A percentile compares a stretch with the other conserved stretches of the same genome.
Conservation (phyloP, 257 asterid genomes). For the Scutellaria minor region DNA sequence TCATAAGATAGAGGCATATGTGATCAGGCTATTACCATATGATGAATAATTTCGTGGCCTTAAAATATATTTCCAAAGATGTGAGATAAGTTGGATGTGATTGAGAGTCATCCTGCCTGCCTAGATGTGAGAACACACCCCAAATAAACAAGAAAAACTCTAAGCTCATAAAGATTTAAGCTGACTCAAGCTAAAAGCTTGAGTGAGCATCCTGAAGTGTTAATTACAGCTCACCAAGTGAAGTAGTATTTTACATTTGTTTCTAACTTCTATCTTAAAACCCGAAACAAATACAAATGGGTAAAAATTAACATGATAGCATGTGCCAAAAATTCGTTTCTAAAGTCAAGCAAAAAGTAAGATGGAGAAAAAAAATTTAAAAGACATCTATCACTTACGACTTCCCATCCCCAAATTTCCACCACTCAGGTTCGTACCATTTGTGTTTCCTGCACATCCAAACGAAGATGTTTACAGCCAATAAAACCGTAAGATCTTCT, state of each 20-base stretch:
- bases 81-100: too few relatives aligned
- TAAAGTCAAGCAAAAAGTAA: constrained; percentile 19
- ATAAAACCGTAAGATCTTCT: constrained; percentile 20
- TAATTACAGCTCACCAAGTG: not conserved
- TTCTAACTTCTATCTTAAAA: not conserved
- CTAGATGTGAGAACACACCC: not conserved
- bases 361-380: constrained; percentile 22
- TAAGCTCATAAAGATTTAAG: too few relatives aligned
- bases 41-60: too few relatives aligned
- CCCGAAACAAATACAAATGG: not conserved
- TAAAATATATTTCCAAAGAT: too few relatives aligned
- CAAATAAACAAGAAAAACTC: too few relatives aligned
- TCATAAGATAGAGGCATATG: too few relatives aligned
- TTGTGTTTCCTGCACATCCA: constrained; percentile 60
- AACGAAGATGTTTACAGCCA: constrained; percentile 5
- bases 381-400: constrained; percentile 59
- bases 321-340: constrained; percentile 13
- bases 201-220: not conserved
- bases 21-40: too few relatives aligned
- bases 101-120: not conserved
- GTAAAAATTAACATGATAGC: not conserved
- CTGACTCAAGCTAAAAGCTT: not conserved
- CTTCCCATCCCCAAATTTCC: constrained; percentile 97
- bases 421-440: constrained; percentile 98
- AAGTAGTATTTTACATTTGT: not conserved